phyloP scores from a whole-genome alignment of 257 asterid genomes.

The Fraxinus excelsior region DNA sequence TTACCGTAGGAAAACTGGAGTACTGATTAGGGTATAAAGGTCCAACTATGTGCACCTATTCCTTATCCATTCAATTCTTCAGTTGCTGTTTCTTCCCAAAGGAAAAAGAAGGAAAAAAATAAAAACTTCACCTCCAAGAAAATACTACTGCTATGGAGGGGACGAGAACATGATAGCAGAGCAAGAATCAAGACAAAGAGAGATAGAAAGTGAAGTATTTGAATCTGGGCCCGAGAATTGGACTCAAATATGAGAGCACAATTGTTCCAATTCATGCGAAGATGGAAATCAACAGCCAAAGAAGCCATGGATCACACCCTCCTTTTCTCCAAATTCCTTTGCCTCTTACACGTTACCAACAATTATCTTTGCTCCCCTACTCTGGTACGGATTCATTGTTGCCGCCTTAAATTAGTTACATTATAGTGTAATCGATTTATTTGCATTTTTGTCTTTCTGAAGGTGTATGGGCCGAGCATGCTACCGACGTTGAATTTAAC shows the following conservation, averaged over 20 bases:
- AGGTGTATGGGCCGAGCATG: slow-evolving; percentile 98
- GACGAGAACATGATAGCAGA: neutral
- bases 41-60: neutral
- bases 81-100: neutral
- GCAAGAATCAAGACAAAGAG: neutral
- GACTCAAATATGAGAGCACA: slow-evolving; percentile 29
- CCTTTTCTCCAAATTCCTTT: slow-evolving; percentile 62
- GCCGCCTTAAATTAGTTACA: neutral
- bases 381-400: slow-evolving; percentile 40
- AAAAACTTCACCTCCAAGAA: neutral
- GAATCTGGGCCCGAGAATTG: neutral
- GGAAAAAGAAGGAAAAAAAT: too few species aligned
- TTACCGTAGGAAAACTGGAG: too few species aligned
- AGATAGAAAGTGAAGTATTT: neutral
- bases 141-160: neutral
- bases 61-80: neutral
- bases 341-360: slow-evolving; percentile 70
- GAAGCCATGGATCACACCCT: slow-evolving; percentile 57
- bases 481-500: slow-evolving; percentile 87
- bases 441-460: slow-evolving; percentile 7
- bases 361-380: slow-evolving; percentile 70
- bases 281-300: slow-evolving; percentile 55
- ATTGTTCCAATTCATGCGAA: slow-evolving; percentile 38
- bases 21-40: too few species aligned
- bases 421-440: neutral